Percentiles rank a stretch among this genome's conserved stretches.
Conservation (phyloP, 306 rosid species). For the Quercus suber region DNA sequence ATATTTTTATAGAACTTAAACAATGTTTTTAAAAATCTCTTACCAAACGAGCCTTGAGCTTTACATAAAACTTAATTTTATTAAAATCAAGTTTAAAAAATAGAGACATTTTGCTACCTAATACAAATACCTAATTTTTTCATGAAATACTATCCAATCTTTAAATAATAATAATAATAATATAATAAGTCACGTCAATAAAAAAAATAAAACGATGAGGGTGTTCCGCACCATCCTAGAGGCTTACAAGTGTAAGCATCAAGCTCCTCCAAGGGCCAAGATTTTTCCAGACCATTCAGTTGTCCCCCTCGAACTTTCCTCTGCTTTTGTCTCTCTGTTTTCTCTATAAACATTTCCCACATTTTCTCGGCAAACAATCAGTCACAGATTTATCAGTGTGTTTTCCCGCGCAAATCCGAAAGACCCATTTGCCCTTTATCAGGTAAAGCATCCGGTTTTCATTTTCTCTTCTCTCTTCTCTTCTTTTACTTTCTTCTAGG, state of each 20-base stretch:
- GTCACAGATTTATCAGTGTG: not conserved
- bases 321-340: not conserved
- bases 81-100: too few relatives aligned
- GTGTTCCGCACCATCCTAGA: not conserved
- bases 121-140: too few relatives aligned
- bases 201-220: too few relatives aligned
- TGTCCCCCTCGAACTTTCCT: constrained; percentile 42
- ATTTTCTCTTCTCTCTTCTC: not conserved
- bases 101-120: too few relatives aligned
- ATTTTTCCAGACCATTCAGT: constrained; percentile 37
- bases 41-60: accelerated
- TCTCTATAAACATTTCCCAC: not conserved
- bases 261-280: not conserved
- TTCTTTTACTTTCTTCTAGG: not conserved
- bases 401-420: not conserved
- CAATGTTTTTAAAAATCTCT: too few relatives aligned
- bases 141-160: too few relatives aligned
- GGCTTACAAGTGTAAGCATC: constrained; percentile 5
- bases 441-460: not conserved
- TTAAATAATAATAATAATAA: too few relatives aligned
- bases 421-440: not conserved
- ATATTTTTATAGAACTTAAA: too few relatives aligned
- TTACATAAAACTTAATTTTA: accelerated
- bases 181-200: not conserved
- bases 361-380: not conserved